Evolutionary conservation across 331 rosid species (phyloP), one percentile per base, ranked within the genome.

Genomic region (Rhamnella rubrinervis): DNA sequence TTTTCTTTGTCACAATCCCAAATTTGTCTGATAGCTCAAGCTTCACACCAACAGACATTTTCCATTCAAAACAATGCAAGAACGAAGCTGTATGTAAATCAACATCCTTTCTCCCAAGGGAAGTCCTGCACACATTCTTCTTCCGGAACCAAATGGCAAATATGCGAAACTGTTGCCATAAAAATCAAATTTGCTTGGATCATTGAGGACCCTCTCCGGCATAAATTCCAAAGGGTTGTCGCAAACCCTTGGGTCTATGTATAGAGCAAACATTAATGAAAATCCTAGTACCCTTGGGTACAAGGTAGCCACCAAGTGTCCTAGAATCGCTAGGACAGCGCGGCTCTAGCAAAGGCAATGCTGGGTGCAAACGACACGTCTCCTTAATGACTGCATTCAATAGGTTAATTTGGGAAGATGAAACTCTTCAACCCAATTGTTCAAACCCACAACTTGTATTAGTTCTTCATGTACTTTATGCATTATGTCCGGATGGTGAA

Each of bases 131-230:
- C 86, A 85, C 2, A 66, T n/a, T 66, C 82, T 76, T 18, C 23
- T 23, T 23, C 89, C 82, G 1, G 79, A 66, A 7, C 90, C 87
- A 77, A 85, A 82, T 7, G 90, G 85, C n/a, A 80, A 52, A 44
- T 55, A 85, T 5, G 65, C 7, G 21, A 75, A 70, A 2, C 52
- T 61, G 21, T 80, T 83, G 8, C 78, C 83, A 0, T 21, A 2
- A 40, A n/a, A 63, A 21, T 63, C 60, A 65, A 66, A 61, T 0
- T 39, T 52, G 35, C 51, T 71, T 7, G 25, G 31, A 17, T 63
- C 66, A 26, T 58, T 61, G 14, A 77, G 55, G 25, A 82, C 80
- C 59, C 83, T 82, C 61, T 28, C 55, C 0, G 78, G 85, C 26
- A 4, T 55, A 40, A 78, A 84, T n/a, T 81, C 65, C 39, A 52